phyloP scores from a whole-genome alignment of 1,284 basidiomycete genomes.

The Microbotryomycetes sp. region DNA sequence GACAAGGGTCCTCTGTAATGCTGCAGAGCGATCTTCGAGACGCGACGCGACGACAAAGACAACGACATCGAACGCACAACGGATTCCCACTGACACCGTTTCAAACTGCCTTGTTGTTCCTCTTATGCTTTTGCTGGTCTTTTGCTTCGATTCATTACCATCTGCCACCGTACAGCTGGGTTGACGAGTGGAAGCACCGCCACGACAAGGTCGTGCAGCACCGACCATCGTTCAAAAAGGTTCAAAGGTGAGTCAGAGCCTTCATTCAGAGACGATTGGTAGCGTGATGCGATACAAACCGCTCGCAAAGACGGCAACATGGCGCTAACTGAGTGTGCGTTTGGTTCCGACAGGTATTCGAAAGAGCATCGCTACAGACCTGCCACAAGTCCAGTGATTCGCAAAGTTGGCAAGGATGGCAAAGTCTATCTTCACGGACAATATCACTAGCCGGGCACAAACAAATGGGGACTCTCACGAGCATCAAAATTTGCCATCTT shows the following conservation, averaged over 20 bases:
- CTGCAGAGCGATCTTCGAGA: too few relatives aligned
- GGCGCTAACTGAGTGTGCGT: too few relatives aligned
- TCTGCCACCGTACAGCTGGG: constrained; percentile 17
- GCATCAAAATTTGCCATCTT: too few relatives aligned
- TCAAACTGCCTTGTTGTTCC: constrained; percentile 9
- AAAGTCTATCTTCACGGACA: constrained; percentile 26
- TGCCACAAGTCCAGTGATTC: constrained; percentile 31
- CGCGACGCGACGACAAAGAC: too few relatives aligned
- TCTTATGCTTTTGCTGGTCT: constrained; percentile 9
- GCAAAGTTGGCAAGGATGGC: constrained; percentile 17
- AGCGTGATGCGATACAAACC: too few relatives aligned
- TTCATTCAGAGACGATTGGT: too few relatives aligned
- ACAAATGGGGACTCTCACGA: too few relatives aligned
- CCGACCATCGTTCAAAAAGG: constrained; percentile 16
- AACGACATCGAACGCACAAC: too few relatives aligned
- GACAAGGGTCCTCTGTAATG: too few relatives aligned
- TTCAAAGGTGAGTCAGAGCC: constrained; percentile 17
- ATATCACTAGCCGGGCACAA: too few relatives aligned
- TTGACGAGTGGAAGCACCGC: constrained; percentile 5
- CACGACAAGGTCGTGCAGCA: constrained; percentile 9
- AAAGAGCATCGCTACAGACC: constrained; percentile 34
- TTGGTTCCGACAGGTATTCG: constrained; percentile 25
- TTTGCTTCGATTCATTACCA: constrained; percentile 9
- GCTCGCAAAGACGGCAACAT: too few relatives aligned
- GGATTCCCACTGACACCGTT: constrained; percentile 3